Conservation (phyloP, 2,329 filamentous ascomycete species). For the Ophiostoma sp. region DNA sequence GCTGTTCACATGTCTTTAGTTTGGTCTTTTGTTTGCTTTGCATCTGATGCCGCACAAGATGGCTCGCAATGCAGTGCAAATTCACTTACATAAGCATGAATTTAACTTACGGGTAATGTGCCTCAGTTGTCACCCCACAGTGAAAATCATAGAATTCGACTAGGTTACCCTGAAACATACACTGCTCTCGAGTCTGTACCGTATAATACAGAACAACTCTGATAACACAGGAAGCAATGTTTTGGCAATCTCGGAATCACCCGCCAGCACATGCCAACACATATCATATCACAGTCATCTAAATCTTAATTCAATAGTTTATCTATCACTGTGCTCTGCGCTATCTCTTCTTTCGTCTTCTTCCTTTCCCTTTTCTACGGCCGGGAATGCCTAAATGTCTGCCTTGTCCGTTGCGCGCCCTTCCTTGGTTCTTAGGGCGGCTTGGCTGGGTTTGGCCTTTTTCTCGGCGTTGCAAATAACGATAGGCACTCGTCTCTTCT, state of each 20-base stretch:
- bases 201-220: not conserved
- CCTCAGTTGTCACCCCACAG: not conserved
- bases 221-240: not conserved
- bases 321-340: too few relatives aligned
- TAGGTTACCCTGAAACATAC: not conserved
- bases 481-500: not conserved
- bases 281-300: slow-evolving; percentile 4
- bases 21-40: too few relatives aligned
- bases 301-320: not conserved
- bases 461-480: not conserved
- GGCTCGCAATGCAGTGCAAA: too few relatives aligned
- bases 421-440: not conserved
- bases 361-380: too few relatives aligned
- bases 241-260: not conserved
- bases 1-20: not conserved
- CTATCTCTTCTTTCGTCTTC: not conserved
- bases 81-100: too few relatives aligned
- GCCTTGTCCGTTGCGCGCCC: not conserved
- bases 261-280: not conserved
- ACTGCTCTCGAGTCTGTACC: not conserved
- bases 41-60: too few relatives aligned
- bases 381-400: not conserved
- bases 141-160: not conserved
- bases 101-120: too few relatives aligned
- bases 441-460: not conserved